Base-by-base conservation (phyloP, 208 protist species). In the Leishmania turanica region DNA sequence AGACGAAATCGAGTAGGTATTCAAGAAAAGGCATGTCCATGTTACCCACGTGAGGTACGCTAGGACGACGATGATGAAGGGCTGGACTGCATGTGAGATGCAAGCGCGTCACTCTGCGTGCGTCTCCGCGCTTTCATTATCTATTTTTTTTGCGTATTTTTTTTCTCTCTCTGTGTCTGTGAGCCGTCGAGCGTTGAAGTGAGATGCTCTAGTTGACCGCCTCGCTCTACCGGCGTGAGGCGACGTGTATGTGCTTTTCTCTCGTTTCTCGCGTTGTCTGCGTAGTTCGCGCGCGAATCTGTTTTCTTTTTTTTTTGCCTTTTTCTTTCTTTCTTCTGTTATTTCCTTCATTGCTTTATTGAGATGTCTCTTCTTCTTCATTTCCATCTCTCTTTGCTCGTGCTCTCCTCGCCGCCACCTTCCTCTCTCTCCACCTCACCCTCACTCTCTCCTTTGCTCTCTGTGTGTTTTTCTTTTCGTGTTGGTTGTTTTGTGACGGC, bases 1-100 rank as follows among this genome's bases (percentile, higher is more conserved):
- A 2, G 79, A 87, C 9, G 78, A 83, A 51, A 75, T 87, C 21
- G 78, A 80, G 51, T 34, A 37, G 17, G 40, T 58, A 13, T 24
- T 68, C 21, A 47, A 42, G 66, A 17, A 47, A 40, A 51, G 3
- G 13, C 54, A 56, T 19, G 51, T 34, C 7, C 54, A 80, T 53
- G 40, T 37, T 34, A 11, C 8, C 31, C 40, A 31, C 40, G 15
- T 72, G 40, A 42, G 68, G 68, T 31, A 5, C 68, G 31, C 21
- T 37, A 73, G 27, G 19, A 42, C 21, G 71, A 77, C 31, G 62
- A 77, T 7, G 58, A 70, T 11, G 27, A 42, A 45, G 4, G 64
- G 2, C 5, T 15, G 7, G 3, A 42, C 37, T 69, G 64, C 31
- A 69, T 34, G 31, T 1, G 31, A 40, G 62, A 8, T 5, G 31